Evolutionary conservation across 208 protist species (phyloP), one percentile per base, ranked within the genome.

Genomic region (Leishmania amazonensis): DNA sequence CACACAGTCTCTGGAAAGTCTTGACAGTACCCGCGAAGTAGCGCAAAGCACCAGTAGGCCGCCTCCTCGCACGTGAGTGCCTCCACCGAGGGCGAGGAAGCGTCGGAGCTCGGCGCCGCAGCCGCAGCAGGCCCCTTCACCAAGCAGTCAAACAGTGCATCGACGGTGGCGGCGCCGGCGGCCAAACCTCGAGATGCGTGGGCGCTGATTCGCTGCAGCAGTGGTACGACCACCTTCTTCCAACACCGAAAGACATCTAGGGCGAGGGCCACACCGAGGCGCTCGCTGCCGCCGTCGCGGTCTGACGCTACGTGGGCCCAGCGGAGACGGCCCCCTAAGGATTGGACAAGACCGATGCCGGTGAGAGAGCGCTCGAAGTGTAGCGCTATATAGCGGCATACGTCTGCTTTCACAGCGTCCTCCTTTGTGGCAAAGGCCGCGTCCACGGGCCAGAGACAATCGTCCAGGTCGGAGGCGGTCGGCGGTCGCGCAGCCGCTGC

Each of bases 371-470:
- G 74, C 53, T 72, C 78, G 31, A 65, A 85, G 67, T 81, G 76
- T 54, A 58, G 60, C n/a, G 81, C 76, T 58, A 87, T 51, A 60
- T 82, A 83, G 31, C 81, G 81, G 60, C 81, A 86, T 62, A 87
- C 74, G 68, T 87, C 87, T 72, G 84, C 84, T 80, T 82, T 89
- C 28, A 87, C 47, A 6, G 84, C 81, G 15, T 65, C 83, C 28
- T 84, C 77, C 47, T 73, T 81, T 21, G 73, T 75, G 3, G 73
- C 51, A 73, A 80, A 89, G 28, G 67, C 6, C 40, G n/a, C 70
- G 24, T 82, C 67, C 1, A 73, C 73, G 17, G 76, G 82, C 74
- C 78, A 79, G 62, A 76, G 42, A 40, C 13, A 28, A 31, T 28
- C 38, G 9, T 1, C 7, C 15, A 49, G 13, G 54, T n/a, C 40